phyloP scores from a whole-genome alignment of 768 basidiomycete species.

The Serendipita sp. region DNA sequence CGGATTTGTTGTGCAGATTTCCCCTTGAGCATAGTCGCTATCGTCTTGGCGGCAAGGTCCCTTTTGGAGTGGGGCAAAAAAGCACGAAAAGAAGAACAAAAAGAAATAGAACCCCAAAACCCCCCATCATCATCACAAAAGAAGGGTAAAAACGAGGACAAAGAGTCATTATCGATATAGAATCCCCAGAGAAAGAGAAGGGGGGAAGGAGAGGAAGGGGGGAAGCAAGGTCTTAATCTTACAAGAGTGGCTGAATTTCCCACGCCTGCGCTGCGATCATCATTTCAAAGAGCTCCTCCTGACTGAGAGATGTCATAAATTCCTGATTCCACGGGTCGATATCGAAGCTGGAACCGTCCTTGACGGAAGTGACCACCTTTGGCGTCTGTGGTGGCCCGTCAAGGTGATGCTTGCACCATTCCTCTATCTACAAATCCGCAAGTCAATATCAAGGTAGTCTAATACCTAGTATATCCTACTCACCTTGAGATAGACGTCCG shows the following conservation, averaged over 20 bases:
- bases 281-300: slow-evolving; percentile 27
- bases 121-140: no score
- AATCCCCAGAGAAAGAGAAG: no score
- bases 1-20: slow-evolving; percentile 6
- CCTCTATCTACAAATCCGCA: slow-evolving; percentile 18
- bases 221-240: slow-evolving; percentile 12
- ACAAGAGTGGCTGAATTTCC: slow-evolving; percentile 27
- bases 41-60: slow-evolving; percentile 7
- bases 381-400: slow-evolving; percentile 21
- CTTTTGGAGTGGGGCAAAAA: neutral
- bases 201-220: no score
- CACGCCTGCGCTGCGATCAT: slow-evolving; percentile 27
- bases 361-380: slow-evolving; percentile 18
- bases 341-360: slow-evolving; percentile 19
- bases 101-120: no score
- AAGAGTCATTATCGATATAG: no score
- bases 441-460: no score
- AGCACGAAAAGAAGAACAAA: no score
- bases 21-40: slow-evolving; percentile 10
- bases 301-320: slow-evolving; percentile 21
- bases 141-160: no score
- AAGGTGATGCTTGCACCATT: slow-evolving; percentile 28
- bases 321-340: slow-evolving; percentile 26
- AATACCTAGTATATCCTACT: no score
- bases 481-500: no score